A percentile compares a stretch with the other conserved stretches of the same genome.
Evolutionary conservation across 208 protist species (phyloP).

Genomic region (Ichthyophonus hoferi): DNA sequence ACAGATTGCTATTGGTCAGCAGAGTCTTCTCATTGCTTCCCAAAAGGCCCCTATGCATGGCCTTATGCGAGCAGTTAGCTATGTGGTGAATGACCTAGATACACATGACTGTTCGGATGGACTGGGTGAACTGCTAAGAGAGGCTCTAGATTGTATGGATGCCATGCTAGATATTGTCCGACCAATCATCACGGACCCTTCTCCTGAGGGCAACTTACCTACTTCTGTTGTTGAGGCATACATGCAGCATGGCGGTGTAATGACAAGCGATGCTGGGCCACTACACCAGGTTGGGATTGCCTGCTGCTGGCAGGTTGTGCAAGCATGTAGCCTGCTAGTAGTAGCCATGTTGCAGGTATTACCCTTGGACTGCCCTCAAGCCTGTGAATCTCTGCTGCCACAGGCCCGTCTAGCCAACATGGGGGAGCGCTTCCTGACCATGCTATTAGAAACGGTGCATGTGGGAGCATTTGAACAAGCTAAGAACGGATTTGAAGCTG

Average conservation of each 20-base stretch:
- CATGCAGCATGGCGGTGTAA: neutral
- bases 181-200: neutral
- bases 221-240: neutral
- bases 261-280: neutral
- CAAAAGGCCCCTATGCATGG: neutral
- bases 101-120: neutral
- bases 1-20: neutral
- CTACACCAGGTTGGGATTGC: neutral
- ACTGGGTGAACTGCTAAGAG: neutral
- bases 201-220: slow-evolving; percentile 20
- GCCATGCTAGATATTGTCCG: neutral
- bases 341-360: neutral
- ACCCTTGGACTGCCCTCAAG: no score
- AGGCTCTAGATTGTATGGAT: neutral
- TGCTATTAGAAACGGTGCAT: slow-evolving; percentile 5
- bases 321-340: neutral
- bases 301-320: slow-evolving; percentile 8
- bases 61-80: neutral
- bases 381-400: no score
- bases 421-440: neutral
- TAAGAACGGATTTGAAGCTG: neutral
- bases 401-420: no score
- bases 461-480: slow-evolving; percentile 25
- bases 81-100: neutral
- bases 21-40: neutral